Evolutionary conservation across 768 basidiomycete species (phyloP).

Genomic region (Pleurotus sapidus): DNA sequence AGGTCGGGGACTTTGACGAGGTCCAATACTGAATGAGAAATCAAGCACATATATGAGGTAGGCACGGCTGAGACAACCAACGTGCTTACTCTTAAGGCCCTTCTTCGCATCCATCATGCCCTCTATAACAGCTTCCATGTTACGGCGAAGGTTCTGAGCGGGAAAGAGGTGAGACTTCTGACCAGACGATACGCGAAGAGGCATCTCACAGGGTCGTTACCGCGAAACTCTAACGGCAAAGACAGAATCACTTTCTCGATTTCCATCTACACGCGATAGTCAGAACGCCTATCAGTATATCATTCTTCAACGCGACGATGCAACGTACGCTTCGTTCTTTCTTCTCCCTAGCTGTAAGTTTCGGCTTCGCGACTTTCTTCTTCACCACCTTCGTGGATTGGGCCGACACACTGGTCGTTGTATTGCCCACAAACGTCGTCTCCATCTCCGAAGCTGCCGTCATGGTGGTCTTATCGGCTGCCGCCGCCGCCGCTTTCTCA

Average conservation of each 20-base stretch:
- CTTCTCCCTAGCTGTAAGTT: slow-evolving; percentile 77
- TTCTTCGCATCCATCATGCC: slow-evolving; percentile 63
- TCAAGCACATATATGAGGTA: background rate
- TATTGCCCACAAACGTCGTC: slow-evolving; percentile 37
- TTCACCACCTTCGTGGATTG: slow-evolving; percentile 28
- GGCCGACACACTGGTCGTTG: slow-evolving; percentile 32
- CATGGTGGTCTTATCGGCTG: slow-evolving; percentile 37
- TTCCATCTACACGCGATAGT: slow-evolving; percentile 35
- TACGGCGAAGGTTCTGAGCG: slow-evolving; percentile 64
- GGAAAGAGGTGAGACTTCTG: background rate
- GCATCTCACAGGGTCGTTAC: slow-evolving; percentile 73
- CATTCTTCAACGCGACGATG: background rate
- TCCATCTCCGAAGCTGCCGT: slow-evolving; percentile 39
- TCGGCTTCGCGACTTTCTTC: slow-evolving; percentile 61
- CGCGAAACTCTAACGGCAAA: slow-evolving; percentile 88
- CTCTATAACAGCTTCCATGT: slow-evolving; percentile 81
- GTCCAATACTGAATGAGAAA: slow-evolving; percentile 57
- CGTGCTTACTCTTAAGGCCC: slow-evolving; percentile 53
- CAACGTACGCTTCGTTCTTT: slow-evolving; percentile 69
- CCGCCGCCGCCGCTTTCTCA: slow-evolving; percentile 20
- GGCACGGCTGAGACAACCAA: background rate
- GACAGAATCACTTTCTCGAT: slow-evolving; percentile 71
- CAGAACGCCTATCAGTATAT: too few relatives aligned
- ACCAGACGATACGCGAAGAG: background rate
- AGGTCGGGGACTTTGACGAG: slow-evolving; percentile 79